These are phyloP conservation scores for Fomitopsis serialis DNA, from an alignment of 768 basidiomycete species.

Conservation along the genomic window DNA sequence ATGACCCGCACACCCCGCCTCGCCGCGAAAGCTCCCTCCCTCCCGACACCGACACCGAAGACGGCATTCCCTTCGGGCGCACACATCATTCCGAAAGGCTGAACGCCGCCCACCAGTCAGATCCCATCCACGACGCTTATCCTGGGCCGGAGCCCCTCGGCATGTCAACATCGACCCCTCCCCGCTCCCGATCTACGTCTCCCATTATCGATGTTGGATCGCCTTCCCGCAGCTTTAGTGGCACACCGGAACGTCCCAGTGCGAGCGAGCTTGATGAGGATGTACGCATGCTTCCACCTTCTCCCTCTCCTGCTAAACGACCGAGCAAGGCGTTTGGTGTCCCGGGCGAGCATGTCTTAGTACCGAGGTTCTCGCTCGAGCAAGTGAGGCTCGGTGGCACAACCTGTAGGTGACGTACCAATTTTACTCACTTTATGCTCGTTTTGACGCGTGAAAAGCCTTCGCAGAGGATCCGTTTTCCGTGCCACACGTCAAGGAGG, in stretches of 20 bases:
- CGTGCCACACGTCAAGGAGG: conserved; percentile 19
- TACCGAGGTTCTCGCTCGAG: conserved; percentile 29
- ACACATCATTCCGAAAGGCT: conserved; percentile 56
- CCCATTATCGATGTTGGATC: conserved; percentile 1
- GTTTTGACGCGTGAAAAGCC: neutral
- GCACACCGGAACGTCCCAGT: conserved; percentile 10
- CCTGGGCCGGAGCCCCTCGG: neutral
- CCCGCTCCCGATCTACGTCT: conserved; percentile 14
- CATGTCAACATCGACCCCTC: conserved; percentile 5
- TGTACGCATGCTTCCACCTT: conserved; percentile 41
- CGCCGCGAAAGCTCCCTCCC: conserved; percentile 33
- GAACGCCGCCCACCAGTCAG: conserved; percentile 32
- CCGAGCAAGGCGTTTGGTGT: conserved; percentile 9
- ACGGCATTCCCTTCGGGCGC: conserved; percentile 58
- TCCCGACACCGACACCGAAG: conserved; percentile 55
- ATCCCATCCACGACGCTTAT: conserved; percentile 10
- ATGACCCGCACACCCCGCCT: conserved; percentile 39
- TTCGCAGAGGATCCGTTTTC: conserved; percentile 19
- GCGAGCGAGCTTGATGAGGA: conserved; percentile 28
- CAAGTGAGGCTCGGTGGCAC: neutral
- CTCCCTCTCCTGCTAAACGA: conserved; percentile 39
- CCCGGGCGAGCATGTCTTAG: conserved; percentile 22
- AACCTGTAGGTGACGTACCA: too few relatives aligned
- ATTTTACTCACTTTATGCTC: neutral
- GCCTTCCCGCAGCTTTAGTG: neutral